Evolutionary conservation across 1,139 yeast genomes (phyloP), one percentile per base, ranked within the genome.

Genomic region (Lodderomyces metapsilosis): DNA sequence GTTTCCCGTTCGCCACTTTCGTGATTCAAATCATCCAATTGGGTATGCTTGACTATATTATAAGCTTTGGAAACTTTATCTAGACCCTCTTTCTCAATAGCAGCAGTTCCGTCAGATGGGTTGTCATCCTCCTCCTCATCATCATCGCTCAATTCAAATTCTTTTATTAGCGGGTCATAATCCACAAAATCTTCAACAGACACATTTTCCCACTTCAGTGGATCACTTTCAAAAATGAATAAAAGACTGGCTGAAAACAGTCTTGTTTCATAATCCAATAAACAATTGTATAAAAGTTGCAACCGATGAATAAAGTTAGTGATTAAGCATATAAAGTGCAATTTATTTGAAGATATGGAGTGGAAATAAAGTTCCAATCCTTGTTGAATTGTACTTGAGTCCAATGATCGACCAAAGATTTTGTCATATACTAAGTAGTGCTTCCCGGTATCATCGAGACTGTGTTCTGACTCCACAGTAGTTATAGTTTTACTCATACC

Each of bases 231-330:
- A 56, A 76, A 85, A 0, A 84, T 74, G 44, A 91, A 76, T 20
- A 92, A 66, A 5, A 92, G 63, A 36, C 96, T 86, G 2, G 88
- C 83, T 0, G 96, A 84, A 27, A 80, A 69, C 57, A 89, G 70
- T 39, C 95, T 66, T 2, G 86, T 67, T 52, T 85, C 91, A 34
- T 74, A 70, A 40, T 75, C 76, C 20, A 80, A 51, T 9, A 92
- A 58, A 39, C 88, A 80, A 47, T 84, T 82, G 54, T 78, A 79
- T 0, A 92, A 61, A 35, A 83, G 59, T 52, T 81, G 84, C 36
- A 92, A 61, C 34, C 95, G 71, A 23, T 72, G 71, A 35, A 70
- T 59, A 48, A 82, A 82, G 30, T 68, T 71, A 3, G 58, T 57
- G 8, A 74, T 58, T 53, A 55, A 13, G 44, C 30, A 3, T 65